These are phyloP conservation scores for barley (Hordeum vulgare) DNA, from an alignment of 176 grass and related monocot genomes.

Conservation along the genomic window MorexV3_pseudomolecules_assembly NC_058524.1:547285204-547285703, in stretches of 20 bases:
- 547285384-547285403: slow-evolving; percentile 51
- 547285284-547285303: slow-evolving; percentile 47
- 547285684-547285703: slow-evolving; percentile 86
- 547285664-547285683: slow-evolving; percentile 86
- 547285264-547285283: slow-evolving; percentile 28
- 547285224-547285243: slow-evolving; percentile 65
- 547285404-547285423: slow-evolving; percentile 86
- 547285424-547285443: neutral
- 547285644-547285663: slow-evolving; percentile 81
- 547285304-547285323: slow-evolving; percentile 77
- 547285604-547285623: slow-evolving; percentile 61
- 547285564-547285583: slow-evolving; percentile 89
- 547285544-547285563: slow-evolving; percentile 86
- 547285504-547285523: slow-evolving; percentile 79
- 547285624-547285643: slow-evolving; percentile 86
- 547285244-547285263: slow-evolving; percentile 17
- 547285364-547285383: slow-evolving; percentile 65
- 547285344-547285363: slow-evolving; percentile 61
- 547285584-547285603: slow-evolving; percentile 78
- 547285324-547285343: slow-evolving; percentile 76
- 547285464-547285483: neutral
- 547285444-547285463: neutral
- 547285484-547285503: neutral
- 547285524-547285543: slow-evolving; percentile 68
- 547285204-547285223: slow-evolving; percentile 48